Evolutionary conservation across 1,139 yeast genomes (phyloP).

Genomic region (Geotrichum restrictum): DNA sequence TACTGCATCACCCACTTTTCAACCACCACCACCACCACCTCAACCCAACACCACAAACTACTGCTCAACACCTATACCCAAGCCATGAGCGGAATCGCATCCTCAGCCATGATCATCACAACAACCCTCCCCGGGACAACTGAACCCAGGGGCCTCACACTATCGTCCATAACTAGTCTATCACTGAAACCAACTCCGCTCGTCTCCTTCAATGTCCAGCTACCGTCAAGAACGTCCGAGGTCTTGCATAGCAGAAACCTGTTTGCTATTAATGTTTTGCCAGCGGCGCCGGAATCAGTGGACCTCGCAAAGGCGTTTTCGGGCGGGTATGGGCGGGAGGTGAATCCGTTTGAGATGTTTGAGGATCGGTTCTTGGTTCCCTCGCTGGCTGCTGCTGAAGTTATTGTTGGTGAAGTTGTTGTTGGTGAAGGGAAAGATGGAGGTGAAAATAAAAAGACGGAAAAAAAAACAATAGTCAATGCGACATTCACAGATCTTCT

Average conservation of each 20-base stretch:
- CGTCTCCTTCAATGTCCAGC: slow-evolving; percentile 74
- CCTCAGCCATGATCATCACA: slow-evolving; percentile 16
- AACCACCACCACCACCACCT: no score
- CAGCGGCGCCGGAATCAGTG: slow-evolving; percentile 53
- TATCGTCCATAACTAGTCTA: slow-evolving; percentile 76
- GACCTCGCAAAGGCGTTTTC: slow-evolving; percentile 38
- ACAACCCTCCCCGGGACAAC: slow-evolving; percentile 22
- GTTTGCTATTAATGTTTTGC: slow-evolving; percentile 73
- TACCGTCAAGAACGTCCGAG: slow-evolving; percentile 73
- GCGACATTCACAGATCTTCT: not conserved
- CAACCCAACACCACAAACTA: not conserved
- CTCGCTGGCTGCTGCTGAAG: not conserved
- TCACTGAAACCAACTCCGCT: slow-evolving; percentile 70
- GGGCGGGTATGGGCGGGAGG: slow-evolving; percentile 37
- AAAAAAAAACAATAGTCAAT: not conserved
- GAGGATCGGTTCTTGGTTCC: slow-evolving; percentile 44
- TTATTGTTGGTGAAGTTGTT: no score
- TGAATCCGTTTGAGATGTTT: slow-evolving; percentile 34
- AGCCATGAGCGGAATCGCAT: slow-evolving; percentile 11
- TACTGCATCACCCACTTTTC: no score
- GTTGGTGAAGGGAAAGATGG: no score
- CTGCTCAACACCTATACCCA: slow-evolving; percentile 2
- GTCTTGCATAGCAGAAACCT: slow-evolving; percentile 52
- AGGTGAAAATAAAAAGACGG: no score
- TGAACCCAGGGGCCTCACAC: slow-evolving; percentile 58